Conservation (phyloP, 306 rosid genomes). For the Notholithocarpus densiflorus region DNA sequence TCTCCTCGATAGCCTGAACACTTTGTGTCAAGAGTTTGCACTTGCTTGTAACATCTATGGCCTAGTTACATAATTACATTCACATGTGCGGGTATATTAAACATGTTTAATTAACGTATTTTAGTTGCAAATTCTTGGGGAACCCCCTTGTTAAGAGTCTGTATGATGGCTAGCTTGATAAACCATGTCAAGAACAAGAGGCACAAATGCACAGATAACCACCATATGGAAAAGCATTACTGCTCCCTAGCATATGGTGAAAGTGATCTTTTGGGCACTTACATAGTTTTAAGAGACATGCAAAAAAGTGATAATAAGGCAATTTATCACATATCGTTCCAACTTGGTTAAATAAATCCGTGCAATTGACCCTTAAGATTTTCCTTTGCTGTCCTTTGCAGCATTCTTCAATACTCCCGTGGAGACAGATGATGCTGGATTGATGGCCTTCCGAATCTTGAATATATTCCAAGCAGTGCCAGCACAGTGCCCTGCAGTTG, state of each 20-base stretch:
- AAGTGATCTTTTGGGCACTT: background rate
- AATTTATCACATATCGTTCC: background rate
- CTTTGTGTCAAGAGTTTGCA: too few species aligned
- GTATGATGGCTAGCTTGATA: too few species aligned
- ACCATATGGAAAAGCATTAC: background rate
- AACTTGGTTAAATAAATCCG: background rate
- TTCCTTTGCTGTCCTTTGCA: constrained; percentile 26
- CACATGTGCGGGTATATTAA: too few species aligned
- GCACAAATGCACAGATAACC: background rate
- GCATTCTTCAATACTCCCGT: constrained; percentile 57
- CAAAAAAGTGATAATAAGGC: background rate
- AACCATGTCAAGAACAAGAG: background rate
- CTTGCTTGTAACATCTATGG: too few species aligned
- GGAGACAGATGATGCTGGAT: constrained; percentile 69
- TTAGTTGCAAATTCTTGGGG: too few species aligned
- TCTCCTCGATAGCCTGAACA: too few species aligned
- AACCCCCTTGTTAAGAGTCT: too few species aligned
- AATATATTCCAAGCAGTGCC: constrained; percentile 81
- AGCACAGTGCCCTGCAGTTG: constrained; percentile 74
- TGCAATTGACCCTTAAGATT: constrained; percentile 1
- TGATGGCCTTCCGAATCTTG: constrained; percentile 76
- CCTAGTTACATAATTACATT: too few species aligned
- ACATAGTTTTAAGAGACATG: background rate
- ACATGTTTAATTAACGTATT: too few species aligned
- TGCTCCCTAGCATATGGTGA: background rate